Evolutionary conservation across 2,329 filamentous ascomycete genomes (phyloP).

Genomic region (Colletotrichum spaethianum): DNA sequence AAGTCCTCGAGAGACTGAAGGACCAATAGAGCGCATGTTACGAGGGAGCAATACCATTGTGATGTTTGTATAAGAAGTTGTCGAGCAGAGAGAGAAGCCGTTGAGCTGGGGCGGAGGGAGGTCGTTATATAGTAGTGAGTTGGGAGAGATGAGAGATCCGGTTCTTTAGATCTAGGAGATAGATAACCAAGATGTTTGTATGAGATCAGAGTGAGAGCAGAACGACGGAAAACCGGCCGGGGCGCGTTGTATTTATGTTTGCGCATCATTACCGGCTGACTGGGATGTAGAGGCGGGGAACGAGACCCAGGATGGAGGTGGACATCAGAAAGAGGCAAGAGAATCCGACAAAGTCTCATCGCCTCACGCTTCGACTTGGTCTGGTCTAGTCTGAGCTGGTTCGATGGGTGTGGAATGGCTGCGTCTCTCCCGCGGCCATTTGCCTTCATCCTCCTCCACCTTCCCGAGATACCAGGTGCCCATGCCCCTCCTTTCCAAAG

Average conservation of each 20-base stretch:
- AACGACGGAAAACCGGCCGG: constrained; percentile 11
- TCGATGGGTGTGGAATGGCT: constrained; percentile 3
- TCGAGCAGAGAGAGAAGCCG: not conserved
- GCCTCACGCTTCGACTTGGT: constrained; percentile 4
- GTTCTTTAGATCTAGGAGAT: constrained; percentile 18
- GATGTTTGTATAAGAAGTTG: constrained; percentile 24
- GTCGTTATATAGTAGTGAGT: constrained; percentile 20
- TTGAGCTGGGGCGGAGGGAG: constrained; percentile 21
- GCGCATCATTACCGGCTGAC: constrained; percentile 23
- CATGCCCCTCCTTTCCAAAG: constrained; percentile 40
- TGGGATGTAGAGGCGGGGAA: constrained; percentile 31
- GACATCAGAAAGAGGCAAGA: constrained; percentile 33
- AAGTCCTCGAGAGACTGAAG: constrained; percentile 47
- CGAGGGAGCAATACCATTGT: constrained; percentile 52
- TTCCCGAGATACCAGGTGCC: constrained; percentile 38
- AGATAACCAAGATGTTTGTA: constrained; percentile 15
- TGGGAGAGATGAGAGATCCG: constrained; percentile 1
- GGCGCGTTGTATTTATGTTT: constrained; percentile 38
- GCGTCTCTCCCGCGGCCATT: constrained; percentile 7
- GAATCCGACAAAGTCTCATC: constrained; percentile 32
- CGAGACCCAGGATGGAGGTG: constrained; percentile 4
- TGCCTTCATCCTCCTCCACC: constrained; percentile 32
- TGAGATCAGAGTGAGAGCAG: constrained; percentile 24
- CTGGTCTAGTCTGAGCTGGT: constrained; percentile 15
- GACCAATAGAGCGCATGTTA: constrained; percentile 45